Base-by-base conservation (phyloP, 2,329 filamentous ascomycete genomes). In the Monosporascus sp. region DNA sequence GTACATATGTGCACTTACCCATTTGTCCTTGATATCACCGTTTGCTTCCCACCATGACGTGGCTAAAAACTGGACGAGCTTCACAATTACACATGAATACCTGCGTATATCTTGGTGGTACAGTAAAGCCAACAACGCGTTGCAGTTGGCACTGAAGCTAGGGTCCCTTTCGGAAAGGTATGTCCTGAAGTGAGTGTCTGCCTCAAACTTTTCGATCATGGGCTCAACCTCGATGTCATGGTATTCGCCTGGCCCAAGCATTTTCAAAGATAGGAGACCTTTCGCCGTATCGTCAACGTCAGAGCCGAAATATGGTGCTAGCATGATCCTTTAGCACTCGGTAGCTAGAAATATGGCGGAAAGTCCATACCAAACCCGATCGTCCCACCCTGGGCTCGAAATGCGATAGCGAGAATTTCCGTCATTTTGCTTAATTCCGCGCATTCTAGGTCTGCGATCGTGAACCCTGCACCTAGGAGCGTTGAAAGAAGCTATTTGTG, bases 111-210 rank as follows among this genome's bases (percentile, higher is more conserved):
- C 55, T 9, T 55, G 52, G 7, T 57, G 54, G 17, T 60, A 56
- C 31, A 71, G 57, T 11, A 71, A 57, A 14, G 67, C 65, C 36
- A 66, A 36, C 3, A 72, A 51, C 14, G 65, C 66, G 52, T 71
- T 70, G 53, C 65, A 69, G 56, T 71, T 71, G 2, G 67, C 67
- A 3, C 60, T 68, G n/a, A 68, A 62, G 44, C 67, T 70, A 2
- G 64, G 58, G 51, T 68, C 59, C 24, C 65, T 51, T 54, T 71
- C 69, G 5, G 50, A 44, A 1, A 56, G 48, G 48, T 70, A 71
- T 1, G 67, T 70, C 14, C 54, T 56, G 52, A 71, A 71, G 52
- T 69, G 65, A 9, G 50, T 51, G 3, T 60, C 55, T 2, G 56
- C 53, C 52, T 70, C 65, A 48, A 70, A 71, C 5, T 53, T 50